phyloP scores from a whole-genome alignment of 495 filamentous ascomycete genomes.

The Neurospora sp. region DNA sequence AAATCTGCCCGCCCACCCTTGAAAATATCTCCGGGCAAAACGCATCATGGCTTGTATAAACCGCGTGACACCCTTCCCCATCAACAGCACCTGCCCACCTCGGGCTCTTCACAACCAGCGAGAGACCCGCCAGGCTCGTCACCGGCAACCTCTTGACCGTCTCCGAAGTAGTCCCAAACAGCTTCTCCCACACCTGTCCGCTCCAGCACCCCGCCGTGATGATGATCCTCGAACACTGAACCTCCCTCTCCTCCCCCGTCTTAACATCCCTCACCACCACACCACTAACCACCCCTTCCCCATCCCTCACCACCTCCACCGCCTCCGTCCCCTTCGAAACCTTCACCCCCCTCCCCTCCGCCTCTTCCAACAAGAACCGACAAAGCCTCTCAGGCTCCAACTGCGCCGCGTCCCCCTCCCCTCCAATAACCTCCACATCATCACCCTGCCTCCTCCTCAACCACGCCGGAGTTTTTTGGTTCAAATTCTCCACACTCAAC shows the following conservation, averaged over 20 bases:
- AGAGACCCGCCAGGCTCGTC: constrained; percentile 58
- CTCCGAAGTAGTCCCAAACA: constrained; percentile 49
- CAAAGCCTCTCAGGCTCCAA: constrained; percentile 54
- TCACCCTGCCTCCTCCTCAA: constrained; percentile 42
- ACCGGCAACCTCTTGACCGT: constrained; percentile 37
- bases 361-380: constrained; percentile 50
- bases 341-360: constrained; percentile 48
- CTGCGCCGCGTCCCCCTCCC: constrained; percentile 54
- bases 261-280: constrained; percentile 34
- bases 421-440: constrained; percentile 51
- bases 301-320: constrained; percentile 40
- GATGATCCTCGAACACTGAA: constrained; percentile 49
- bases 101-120: constrained; percentile 54
- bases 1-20: constrained; percentile 54
- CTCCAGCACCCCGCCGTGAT: constrained; percentile 67
- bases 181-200: constrained; percentile 43
- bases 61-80: constrained; percentile 48
- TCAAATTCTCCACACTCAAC: not conserved
- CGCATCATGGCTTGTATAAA: constrained; percentile 52
- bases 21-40: constrained; percentile 70
- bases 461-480: constrained; percentile 43
- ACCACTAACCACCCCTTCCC: constrained; percentile 33
- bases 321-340: constrained; percentile 56
- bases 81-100: constrained; percentile 35
- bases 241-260: constrained; percentile 39